A percentile compares a stretch with the other conserved stretches of the same genome.
phyloP scores from a whole-genome alignment of 1,139 yeast species.

The Saccharomyces hybrid region DNA sequence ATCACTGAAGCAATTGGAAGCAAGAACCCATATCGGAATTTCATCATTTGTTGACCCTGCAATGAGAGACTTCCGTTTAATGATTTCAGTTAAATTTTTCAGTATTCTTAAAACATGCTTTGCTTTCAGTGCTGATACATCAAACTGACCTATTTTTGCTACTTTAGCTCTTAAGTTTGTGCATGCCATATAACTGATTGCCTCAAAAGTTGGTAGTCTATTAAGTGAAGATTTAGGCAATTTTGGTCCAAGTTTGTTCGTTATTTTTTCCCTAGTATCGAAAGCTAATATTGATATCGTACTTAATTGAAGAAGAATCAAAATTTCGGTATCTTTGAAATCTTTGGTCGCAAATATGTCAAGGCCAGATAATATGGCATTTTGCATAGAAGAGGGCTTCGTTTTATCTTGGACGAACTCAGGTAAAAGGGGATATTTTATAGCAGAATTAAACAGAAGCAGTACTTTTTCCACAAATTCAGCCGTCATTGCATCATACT shows the following conservation, averaged over 20 bases:
- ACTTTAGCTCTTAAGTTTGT: slow-evolving; percentile 38
- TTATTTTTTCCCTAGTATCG: slow-evolving; percentile 49
- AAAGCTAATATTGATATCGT: slow-evolving; percentile 51
- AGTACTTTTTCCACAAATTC: slow-evolving; percentile 40
- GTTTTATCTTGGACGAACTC: slow-evolving; percentile 39
- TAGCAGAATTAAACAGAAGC: slow-evolving; percentile 48
- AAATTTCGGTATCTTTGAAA: slow-evolving; percentile 37
- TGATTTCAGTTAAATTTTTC: slow-evolving; percentile 38
- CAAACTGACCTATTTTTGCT: slow-evolving; percentile 30
- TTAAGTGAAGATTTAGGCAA: slow-evolving; percentile 25
- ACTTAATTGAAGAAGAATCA: slow-evolving; percentile 47
- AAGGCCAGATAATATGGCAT: slow-evolving; percentile 42
- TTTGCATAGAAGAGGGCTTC: slow-evolving; percentile 50
- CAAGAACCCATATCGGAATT: slow-evolving; percentile 30
- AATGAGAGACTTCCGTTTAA: slow-evolving; percentile 38
- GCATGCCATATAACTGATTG: slow-evolving; percentile 50
- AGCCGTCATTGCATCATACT: slow-evolving; percentile 23
- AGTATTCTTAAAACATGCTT: slow-evolving; percentile 39
- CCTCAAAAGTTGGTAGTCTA: slow-evolving; percentile 61
- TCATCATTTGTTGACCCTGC: slow-evolving; percentile 22
- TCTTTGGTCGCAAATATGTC: slow-evolving; percentile 31
- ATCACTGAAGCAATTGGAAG: slow-evolving; percentile 35
- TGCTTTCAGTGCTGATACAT: slow-evolving; percentile 37
- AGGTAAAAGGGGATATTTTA: slow-evolving; percentile 61
- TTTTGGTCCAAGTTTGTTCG: slow-evolving; percentile 32